A percentile compares a stretch with the other conserved stretches of the same genome.
Evolutionary conservation across 305 asterid genomes (phyloP).

Genomic region (Rubia tinctorum): DNA sequence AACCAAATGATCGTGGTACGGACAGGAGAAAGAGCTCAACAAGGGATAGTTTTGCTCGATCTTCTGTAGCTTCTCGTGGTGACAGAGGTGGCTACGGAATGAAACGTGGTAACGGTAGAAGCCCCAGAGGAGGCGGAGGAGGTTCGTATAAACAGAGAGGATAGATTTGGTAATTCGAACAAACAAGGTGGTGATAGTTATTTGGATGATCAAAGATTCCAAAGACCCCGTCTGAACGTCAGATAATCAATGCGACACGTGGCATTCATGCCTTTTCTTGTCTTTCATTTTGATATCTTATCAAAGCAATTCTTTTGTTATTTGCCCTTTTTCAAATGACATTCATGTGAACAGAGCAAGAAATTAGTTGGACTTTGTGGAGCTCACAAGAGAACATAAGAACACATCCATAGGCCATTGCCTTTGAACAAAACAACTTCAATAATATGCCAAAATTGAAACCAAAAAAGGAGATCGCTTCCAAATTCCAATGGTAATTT

Average conservation of each 20-base stretch:
- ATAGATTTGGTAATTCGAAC: conserved; percentile 36
- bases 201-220: conserved; percentile 41
- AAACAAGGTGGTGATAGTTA: conserved; percentile 44
- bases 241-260: conserved; percentile 27
- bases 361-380: background rate
- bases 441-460: no score
- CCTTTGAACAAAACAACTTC: no score
- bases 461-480: no score
- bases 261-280: background rate
- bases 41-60: conserved; percentile 31
- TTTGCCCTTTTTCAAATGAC: background rate
- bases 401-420: no score
- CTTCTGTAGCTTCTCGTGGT: conserved; percentile 34
- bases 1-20: conserved; percentile 23
- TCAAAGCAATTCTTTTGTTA: background rate
- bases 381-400: no score
- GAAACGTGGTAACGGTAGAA: conserved; percentile 20
- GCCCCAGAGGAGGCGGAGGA: conserved; percentile 26
- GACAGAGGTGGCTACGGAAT: conserved; percentile 5
- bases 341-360: background rate
- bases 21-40: conserved; percentile 26
- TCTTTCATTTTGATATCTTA: background rate
- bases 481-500: no score
- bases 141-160: conserved; percentile 37
- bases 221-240: conserved; percentile 65